Evolutionary conservation across 148 eudicot genomes (phyloP), one percentile per base, ranked within the genome.

Genomic region (Fallopia convolvulus): DNA sequence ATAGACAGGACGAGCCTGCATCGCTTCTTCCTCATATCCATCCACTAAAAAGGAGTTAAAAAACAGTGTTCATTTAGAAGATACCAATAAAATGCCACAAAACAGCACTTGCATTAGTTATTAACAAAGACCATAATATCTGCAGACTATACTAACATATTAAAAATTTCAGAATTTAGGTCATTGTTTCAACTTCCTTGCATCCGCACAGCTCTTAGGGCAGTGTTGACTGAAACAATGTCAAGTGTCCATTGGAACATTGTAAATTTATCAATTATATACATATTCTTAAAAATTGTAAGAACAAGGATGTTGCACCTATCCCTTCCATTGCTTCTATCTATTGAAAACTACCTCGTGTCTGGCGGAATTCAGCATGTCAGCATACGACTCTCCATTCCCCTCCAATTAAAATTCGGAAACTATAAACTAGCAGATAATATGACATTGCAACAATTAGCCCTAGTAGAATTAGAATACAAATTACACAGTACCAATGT

Each of bases 1-100:
- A 80, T 89, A 91, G 18, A 91, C 97, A 12, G 97, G 97, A 75
- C 91, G 84, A 77, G 93, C 93, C 86, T 91, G 89, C 91, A 88
- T 85, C 74, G 81, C 84, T 78, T 87, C 95, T 74, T 86, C 97
- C 47, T 88, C 91, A 49, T 75, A 75, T 72, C 86, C 97, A 78
- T 91, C 97, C 80, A 85, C 97, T 91, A 74, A 79, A 26, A 32
- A 5, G 7, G 14, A 21, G 30, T 20, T 20, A 4, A 56, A 56
- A 56, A 56, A 56, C 82, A 76, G 73, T 77, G 26, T n/a, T 52
- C 55, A 60, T 77, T 13, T 40, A 36, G 58, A 78, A 56, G 77
- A 78, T 39, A 82, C 6, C 15, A 39, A 68, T 39, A 68, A 68
- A 15, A 15, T 39, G 72, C 6, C 14, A 68, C n/a, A 36, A 68